These are phyloP conservation scores for Bathelium albidoporum DNA, from an alignment of 495 filamentous ascomycete species.

Conservation along the genomic window DNA sequence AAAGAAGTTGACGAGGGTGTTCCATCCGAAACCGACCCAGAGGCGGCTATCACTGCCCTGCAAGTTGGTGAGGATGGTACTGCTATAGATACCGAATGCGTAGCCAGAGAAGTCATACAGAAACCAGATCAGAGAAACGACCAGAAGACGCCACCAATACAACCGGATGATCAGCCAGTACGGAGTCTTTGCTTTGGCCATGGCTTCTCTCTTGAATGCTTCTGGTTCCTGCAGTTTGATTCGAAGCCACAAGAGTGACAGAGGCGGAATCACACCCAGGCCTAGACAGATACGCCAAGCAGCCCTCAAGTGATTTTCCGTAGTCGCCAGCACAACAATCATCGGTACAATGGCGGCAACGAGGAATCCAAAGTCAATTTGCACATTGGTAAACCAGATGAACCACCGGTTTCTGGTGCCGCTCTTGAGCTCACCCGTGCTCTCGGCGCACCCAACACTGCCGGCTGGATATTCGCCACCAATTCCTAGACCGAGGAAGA, in stretches of 20 bases:
- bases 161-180: conserved; percentile 46
- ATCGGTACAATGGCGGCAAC: conserved; percentile 63
- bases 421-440: conserved; percentile 65
- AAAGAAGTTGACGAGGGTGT: conserved; percentile 72
- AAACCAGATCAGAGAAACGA: conserved; percentile 82
- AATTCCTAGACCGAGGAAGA: conserved; percentile 59
- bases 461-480: conserved; percentile 84
- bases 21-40: conserved; percentile 75
- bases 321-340: conserved; percentile 51
- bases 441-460: conserved; percentile 73
- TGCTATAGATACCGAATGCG: conserved; percentile 69
- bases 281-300: conserved; percentile 72
- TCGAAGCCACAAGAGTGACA: conserved; percentile 64
- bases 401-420: conserved; percentile 86
- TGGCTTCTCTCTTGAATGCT: conserved; percentile 56
- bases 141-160: conserved; percentile 52
- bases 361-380: conserved; percentile 76
- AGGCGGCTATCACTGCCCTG: conserved; percentile 46
- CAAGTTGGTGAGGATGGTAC: conserved; percentile 58
- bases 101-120: conserved; percentile 82
- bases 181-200: conserved; percentile 44
- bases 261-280: conserved; percentile 67
- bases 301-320: conserved; percentile 56
- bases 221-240: conserved; percentile 72
- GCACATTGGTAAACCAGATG: conserved; percentile 83